Conservation (phyloP, 2,329 filamentous ascomycete genomes). For the Aspergillus pseudotamarii region DNA sequence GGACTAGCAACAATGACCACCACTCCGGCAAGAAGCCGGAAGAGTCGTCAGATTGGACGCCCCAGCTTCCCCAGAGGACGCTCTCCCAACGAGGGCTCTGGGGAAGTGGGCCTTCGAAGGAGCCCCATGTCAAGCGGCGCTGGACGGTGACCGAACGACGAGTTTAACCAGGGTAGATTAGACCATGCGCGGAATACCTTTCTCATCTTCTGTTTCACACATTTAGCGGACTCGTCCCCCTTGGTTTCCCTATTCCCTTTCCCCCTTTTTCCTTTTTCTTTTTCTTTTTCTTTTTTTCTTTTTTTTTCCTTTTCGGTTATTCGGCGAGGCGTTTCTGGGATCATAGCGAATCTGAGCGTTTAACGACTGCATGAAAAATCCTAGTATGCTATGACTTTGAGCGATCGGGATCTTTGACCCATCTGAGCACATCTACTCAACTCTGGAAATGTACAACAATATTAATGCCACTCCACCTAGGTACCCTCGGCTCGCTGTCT, state of each 20-base stretch:
- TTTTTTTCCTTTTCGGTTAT: neutral
- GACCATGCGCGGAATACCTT: no score
- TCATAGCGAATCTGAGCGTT: neutral
- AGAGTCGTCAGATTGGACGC: conserved; percentile 14
- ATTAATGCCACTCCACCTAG: neutral
- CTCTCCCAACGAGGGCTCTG: conserved; percentile 41
- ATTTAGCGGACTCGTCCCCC: no score
- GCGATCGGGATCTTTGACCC: neutral
- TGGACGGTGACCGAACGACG: conserved; percentile 43
- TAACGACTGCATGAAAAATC: neutral
- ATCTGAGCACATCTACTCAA: neutral
- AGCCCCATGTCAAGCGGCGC: conserved; percentile 33
- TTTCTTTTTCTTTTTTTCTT: no score
- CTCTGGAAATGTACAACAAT: neutral
- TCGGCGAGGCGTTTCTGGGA: conserved; percentile 1
- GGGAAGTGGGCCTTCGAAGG: conserved; percentile 35
- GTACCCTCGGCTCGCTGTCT: neutral
- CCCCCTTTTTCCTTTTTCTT: no score
- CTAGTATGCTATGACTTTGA: neutral
- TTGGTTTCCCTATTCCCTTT: no score
- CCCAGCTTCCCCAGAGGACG: conserved; percentile 32
- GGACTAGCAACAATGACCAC: neutral
- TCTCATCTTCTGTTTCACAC: no score
- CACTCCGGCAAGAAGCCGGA: conserved; percentile 1
- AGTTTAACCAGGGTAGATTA: conserved; percentile 1